These are phyloP conservation scores for Neurospora sp. DNA, from an alignment of 495 filamentous ascomycete genomes.

Conservation along the genomic window DNA sequence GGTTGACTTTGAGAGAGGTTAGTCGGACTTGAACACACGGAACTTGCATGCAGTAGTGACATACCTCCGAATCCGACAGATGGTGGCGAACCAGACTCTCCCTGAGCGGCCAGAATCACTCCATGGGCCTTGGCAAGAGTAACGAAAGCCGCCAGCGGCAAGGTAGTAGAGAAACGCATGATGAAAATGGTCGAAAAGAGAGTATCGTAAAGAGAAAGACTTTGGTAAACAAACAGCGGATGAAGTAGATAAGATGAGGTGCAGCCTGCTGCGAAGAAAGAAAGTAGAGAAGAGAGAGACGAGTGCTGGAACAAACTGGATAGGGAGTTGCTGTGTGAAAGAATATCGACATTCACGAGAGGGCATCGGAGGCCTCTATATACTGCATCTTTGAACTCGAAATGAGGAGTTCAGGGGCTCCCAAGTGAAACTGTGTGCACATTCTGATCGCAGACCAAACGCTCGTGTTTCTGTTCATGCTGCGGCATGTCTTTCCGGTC, in stretches of 20 bases:
- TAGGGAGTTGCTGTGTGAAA: neutral
- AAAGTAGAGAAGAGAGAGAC: neutral
- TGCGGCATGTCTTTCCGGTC: neutral
- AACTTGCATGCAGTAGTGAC: neutral
- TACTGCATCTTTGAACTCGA: neutral
- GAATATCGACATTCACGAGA: neutral
- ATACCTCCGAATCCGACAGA: constrained; percentile 35
- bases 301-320: neutral
- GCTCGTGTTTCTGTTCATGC: neutral
- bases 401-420: neutral
- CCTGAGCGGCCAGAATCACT: constrained; percentile 33
- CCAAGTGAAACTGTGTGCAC: neutral
- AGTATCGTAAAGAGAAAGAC: neutral
- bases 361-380: neutral
- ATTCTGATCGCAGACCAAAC: neutral
- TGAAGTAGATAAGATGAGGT: neutral
- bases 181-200: constrained; percentile 7
- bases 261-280: neutral
- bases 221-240: neutral
- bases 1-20: constrained; percentile 20
- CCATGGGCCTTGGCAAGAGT: constrained; percentile 29
- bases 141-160: constrained; percentile 28
- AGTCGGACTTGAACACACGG: neutral
- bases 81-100: constrained; percentile 25
- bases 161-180: constrained; percentile 20